These are phyloP conservation scores for Phlyctochytrium bullatum DNA, from an alignment of 192 early-diverging fungal species.

Conservation along the genomic window DNA sequence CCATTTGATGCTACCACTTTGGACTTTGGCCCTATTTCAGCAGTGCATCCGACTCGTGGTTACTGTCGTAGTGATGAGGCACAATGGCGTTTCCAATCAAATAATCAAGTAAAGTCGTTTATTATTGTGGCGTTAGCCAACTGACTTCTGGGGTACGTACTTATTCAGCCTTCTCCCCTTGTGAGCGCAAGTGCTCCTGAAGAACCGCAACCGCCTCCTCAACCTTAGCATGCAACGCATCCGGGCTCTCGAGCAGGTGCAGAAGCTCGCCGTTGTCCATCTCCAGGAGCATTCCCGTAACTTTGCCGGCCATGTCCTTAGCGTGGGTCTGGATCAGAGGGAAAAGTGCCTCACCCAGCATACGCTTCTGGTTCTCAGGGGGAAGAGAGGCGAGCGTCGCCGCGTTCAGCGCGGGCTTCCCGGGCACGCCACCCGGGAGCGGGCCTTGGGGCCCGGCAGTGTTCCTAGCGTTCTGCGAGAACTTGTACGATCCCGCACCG, in stretches of 20 bases:
- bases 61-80: no score
- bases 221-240: conserved; percentile 79
- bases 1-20: no score
- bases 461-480: conserved; percentile 50
- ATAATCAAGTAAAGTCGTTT: no score
- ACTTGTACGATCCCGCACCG: conserved; percentile 41
- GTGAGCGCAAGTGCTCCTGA: conserved; percentile 56
- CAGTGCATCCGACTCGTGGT: no score
- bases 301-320: conserved; percentile 86
- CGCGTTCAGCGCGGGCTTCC: conserved; percentile 60
- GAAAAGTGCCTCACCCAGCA: conserved; percentile 95
- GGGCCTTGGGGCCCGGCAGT: conserved; percentile 30
- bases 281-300: conserved; percentile 98
- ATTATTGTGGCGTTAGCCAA: neutral
- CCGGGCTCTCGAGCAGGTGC: conserved; percentile 78
- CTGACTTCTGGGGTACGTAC: no score
- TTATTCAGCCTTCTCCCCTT: conserved; percentile 1
- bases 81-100: no score
- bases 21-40: no score
- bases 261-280: conserved; percentile 96
- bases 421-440: conserved; percentile 36
- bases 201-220: conserved; percentile 84
- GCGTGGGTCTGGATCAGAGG: conserved; percentile 75
- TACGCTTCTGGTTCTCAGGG: conserved; percentile 90
- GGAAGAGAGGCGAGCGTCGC: conserved; percentile 76